Conservation (phyloP, 1,139 yeast species). For the Waltiozyma sp. region DNA sequence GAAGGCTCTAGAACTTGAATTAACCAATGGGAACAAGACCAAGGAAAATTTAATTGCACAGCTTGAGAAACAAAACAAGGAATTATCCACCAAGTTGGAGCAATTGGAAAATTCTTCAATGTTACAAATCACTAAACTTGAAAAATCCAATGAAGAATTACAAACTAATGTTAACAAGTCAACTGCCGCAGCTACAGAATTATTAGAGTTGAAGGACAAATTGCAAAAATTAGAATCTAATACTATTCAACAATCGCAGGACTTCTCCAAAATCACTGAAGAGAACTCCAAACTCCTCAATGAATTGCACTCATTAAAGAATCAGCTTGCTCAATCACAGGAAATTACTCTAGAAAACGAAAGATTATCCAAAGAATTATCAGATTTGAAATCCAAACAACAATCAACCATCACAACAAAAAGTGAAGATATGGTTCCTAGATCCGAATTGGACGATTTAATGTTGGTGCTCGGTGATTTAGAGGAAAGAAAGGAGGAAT, state of each 20-base stretch:
- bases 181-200: not conserved
- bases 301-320: not conserved
- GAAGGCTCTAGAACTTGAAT: not conserved
- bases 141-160: not conserved
- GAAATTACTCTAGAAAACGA: slow-evolving; percentile 5
- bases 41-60: not conserved
- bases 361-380: slow-evolving; percentile 5
- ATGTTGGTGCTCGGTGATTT: slow-evolving; percentile 65
- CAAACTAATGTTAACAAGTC: not conserved
- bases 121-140: not conserved
- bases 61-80: not conserved
- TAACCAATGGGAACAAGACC: not conserved
- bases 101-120: not conserved
- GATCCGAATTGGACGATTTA: slow-evolving; percentile 62
- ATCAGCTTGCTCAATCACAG: not conserved
- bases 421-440: slow-evolving; percentile 29
- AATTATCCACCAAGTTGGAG: not conserved
- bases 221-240: not conserved
- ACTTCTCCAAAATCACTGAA: not conserved
- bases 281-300: not conserved
- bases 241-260: not conserved
- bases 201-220: not conserved
- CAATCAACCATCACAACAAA: not conserved
- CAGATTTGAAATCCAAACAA: slow-evolving; percentile 6
- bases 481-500: slow-evolving; percentile 55